Evolutionary conservation across 2,329 filamentous ascomycete genomes (phyloP).

Genomic region (Colletotrichum phormii): DNA sequence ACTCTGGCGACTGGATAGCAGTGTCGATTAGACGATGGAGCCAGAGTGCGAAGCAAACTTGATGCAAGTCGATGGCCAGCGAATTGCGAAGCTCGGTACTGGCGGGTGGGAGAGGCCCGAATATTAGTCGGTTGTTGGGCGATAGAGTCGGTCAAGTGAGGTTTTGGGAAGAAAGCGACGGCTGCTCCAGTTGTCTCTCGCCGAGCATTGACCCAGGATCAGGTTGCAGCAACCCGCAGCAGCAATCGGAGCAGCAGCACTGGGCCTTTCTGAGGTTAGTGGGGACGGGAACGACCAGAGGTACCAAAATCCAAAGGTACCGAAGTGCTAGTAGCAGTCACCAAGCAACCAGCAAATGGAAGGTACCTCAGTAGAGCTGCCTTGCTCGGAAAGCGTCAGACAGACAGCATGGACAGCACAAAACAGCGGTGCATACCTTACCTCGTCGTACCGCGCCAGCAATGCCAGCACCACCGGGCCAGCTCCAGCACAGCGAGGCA

Average conservation of each 20-base stretch:
- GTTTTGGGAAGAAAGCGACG: slow-evolving; percentile 34
- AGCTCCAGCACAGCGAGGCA: slow-evolving; percentile 8
- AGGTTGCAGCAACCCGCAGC: slow-evolving; percentile 25
- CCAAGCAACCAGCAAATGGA: slow-evolving; percentile 33
- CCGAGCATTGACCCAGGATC: slow-evolving; percentile 27
- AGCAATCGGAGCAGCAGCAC: slow-evolving; percentile 23
- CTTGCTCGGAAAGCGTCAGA: neutral
- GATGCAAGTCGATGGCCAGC: slow-evolving; percentile 3
- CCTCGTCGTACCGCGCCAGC: too few species aligned
- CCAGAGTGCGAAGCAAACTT: neutral
- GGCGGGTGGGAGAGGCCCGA: slow-evolving; percentile 31
- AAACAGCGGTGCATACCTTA: neutral
- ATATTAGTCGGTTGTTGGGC: slow-evolving; percentile 30
- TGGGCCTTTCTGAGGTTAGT: slow-evolving; percentile 27
- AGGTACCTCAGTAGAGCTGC: neutral
- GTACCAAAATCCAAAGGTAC: neutral
- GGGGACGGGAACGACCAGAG: slow-evolving; percentile 1
- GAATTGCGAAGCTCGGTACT: slow-evolving; percentile 22
- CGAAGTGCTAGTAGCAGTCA: slow-evolving; percentile 7
- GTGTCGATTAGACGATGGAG: slow-evolving; percentile 7
- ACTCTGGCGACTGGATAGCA: neutral
- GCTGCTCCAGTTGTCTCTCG: slow-evolving; percentile 35
- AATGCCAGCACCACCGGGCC: neutral
- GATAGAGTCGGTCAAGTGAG: slow-evolving; percentile 34
- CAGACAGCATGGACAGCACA: slow-evolving; percentile 15